Conservation (phyloP, 1,284 basidiomycete genomes). For the Trametes polyzona region DNA sequence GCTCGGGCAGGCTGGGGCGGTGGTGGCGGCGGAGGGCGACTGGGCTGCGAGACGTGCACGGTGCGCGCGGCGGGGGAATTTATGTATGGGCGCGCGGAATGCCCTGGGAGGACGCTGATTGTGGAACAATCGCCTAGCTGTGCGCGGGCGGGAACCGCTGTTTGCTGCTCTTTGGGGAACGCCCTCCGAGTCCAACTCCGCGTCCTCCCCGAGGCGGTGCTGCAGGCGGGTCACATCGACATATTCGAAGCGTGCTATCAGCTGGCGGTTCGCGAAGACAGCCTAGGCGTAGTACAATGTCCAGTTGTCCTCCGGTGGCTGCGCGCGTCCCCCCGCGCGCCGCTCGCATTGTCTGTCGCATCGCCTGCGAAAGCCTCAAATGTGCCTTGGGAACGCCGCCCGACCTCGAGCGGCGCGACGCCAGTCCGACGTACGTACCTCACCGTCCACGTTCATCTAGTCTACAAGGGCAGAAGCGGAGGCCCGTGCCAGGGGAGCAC, state of each 20-base stretch:
- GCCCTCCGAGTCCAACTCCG: not conserved
- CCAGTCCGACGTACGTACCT: too few relatives aligned
- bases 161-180: conserved; percentile 13
- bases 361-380: not conserved
- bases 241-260: too few relatives aligned
- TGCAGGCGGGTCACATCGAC: too few relatives aligned
- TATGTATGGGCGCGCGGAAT: conserved; percentile 10
- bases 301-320: conserved; percentile 10
- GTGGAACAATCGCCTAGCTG: conserved; percentile 23
- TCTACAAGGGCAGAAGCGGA: too few relatives aligned
- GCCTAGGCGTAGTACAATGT: conserved; percentile 3
- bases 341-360: not conserved
- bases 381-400: not conserved
- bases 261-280: too few relatives aligned
- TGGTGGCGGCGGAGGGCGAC: not conserved
- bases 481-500: too few relatives aligned
- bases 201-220: not conserved
- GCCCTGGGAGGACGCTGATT: conserved; percentile 7
- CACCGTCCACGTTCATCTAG: too few relatives aligned
- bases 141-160: conserved; percentile 5
- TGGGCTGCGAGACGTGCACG: not conserved
- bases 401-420: not conserved
- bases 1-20: not conserved
- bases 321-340: not conserved
- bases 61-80: conserved; percentile 4